Conservation (phyloP, 768 basidiomycete genomes). For the Trametopsis cervina region DNA sequence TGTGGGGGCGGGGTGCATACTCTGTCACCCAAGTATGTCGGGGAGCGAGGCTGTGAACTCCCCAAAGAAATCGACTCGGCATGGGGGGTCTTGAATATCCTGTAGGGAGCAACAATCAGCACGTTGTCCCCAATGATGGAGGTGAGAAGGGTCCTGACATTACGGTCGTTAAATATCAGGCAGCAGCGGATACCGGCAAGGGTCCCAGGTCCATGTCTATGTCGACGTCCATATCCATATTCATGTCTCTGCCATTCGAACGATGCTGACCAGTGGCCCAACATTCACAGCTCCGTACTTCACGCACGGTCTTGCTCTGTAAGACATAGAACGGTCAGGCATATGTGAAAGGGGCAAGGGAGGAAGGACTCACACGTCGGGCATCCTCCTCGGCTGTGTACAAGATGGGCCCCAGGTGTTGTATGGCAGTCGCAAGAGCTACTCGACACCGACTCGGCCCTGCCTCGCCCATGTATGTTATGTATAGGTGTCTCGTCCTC, state of each 20-base stretch:
- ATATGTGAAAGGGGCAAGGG: neutral
- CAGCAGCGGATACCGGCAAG: neutral
- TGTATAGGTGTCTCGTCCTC: conserved; percentile 12
- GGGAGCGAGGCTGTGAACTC: neutral
- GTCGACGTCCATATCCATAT: neutral
- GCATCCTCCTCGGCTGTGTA: conserved; percentile 14
- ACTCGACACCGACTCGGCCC: conserved; percentile 13
- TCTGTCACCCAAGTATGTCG: neutral
- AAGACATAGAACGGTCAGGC: neutral
- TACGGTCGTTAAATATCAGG: neutral
- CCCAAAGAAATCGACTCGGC: neutral
- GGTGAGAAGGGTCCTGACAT: neutral
- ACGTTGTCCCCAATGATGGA: neutral
- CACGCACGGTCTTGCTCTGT: conserved; percentile 6
- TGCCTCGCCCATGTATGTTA: conserved; percentile 14
- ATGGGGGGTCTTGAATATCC: neutral
- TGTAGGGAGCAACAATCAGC: neutral
- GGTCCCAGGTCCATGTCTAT: neutral
- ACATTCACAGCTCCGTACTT: conserved; percentile 1
- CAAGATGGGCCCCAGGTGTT: conserved; percentile 12
- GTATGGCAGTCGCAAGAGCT: conserved; percentile 10
- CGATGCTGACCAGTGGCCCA: neutral
- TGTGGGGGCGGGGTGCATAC: neutral
- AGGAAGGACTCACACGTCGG: conserved; percentile 7
- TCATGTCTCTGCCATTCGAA: neutral